Evolutionary conservation across 257 asterid genomes (phyloP).

Genomic region (Primulina eburnea): DNA sequence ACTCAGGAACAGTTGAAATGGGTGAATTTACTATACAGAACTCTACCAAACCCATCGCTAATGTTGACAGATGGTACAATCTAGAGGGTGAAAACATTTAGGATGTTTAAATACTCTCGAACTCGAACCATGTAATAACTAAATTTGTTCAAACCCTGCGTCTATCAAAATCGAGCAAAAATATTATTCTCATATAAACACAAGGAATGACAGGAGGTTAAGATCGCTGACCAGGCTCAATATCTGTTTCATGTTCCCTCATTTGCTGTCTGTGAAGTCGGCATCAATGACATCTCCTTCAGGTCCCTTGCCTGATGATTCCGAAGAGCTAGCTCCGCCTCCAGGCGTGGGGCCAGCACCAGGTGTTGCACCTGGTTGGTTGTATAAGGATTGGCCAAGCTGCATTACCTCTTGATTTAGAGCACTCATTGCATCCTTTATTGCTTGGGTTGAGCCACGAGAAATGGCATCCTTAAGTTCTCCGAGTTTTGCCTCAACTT

Average conservation of each 20-base stretch:
- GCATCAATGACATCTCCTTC: conserved; percentile 97
- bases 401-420: conserved; percentile 98
- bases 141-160: conserved; percentile 13
- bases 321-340: conserved; percentile 48
- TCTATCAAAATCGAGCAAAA: conserved; percentile 26
- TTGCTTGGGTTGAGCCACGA: conserved; percentile 75
- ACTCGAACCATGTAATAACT: conserved; percentile 3
- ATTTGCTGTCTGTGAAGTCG: conserved; percentile 92
- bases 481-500: conserved; percentile 88
- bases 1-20: background rate
- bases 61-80: conserved; percentile 1
- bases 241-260: conserved; percentile 24
- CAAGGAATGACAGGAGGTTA: conserved; percentile 5
- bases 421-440: conserved; percentile 90
- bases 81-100: conserved; percentile 1
- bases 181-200: conserved; percentile 20
- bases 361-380: conserved; percentile 76
- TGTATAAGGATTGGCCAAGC: conserved; percentile 88
- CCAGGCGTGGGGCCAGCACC: conserved; percentile 72
- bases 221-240: conserved; percentile 9
- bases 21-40: background rate
- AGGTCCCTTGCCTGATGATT: conserved; percentile 67
- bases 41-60: background rate
- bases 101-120: background rate
- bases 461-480: conserved; percentile 85